Percentiles rank a stretch among this genome's conserved stretches.
Conservation (phyloP, 257 asterid species). For the Nicotiana obtusifolia region DNA sequence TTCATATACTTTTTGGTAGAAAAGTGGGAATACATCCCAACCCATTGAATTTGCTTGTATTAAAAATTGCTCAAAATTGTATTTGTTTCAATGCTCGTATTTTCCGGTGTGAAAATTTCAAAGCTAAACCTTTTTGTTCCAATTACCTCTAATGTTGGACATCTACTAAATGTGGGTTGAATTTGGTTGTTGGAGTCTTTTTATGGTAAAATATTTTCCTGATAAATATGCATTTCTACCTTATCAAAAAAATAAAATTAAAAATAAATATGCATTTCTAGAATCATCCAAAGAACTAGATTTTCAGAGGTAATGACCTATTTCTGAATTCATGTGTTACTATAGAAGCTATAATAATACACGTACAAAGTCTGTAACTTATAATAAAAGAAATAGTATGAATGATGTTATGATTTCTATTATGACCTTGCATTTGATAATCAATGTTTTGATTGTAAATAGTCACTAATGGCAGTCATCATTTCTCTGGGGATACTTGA, state of each 20-base stretch:
- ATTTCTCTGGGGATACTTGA: conserved; percentile 97
- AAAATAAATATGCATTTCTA: neutral
- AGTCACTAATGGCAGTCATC: conserved; percentile 89
- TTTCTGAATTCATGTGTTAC: neutral
- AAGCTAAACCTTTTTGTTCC: neutral
- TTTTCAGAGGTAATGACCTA: neutral
- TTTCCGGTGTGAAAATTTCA: neutral
- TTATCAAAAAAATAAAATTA: too few species aligned
- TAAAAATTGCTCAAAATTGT: neutral
- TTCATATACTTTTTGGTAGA: neutral
- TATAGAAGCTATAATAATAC: neutral
- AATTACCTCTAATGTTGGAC: neutral
- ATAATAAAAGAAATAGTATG: neutral
- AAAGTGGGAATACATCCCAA: neutral
- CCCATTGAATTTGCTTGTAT: neutral
- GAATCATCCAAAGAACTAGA: neutral
- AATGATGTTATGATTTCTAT: neutral
- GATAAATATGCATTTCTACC: neutral
- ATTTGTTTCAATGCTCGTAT: neutral
- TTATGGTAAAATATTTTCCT: conserved; percentile 1
- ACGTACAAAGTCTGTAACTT: neutral
- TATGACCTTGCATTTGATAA: neutral
- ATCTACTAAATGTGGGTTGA: neutral
- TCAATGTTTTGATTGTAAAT: conserved; percentile 29
- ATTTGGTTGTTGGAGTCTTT: neutral